Percentiles rank a stretch among this genome's conserved stretches.
These are phyloP conservation scores for Syzygium aromaticum DNA, from an alignment of 345 rosid species.

Conservation along the genomic window DNA sequence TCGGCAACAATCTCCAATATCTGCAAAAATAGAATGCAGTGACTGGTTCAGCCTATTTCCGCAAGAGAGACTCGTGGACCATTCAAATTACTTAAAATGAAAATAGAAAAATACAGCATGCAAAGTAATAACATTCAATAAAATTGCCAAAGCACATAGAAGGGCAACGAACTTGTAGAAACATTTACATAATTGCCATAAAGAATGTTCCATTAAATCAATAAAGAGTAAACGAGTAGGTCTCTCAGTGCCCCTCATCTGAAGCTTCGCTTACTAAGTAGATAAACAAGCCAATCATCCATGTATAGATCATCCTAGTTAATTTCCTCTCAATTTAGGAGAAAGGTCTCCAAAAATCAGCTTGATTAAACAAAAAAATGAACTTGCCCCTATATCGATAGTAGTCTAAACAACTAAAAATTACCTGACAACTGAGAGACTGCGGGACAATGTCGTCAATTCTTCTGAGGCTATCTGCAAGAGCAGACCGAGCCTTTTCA, in stretches of 20 bases:
- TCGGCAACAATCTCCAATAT: slow-evolving; percentile 73
- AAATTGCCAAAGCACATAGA: background rate
- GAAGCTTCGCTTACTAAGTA: background rate
- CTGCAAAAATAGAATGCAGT: slow-evolving; percentile 24
- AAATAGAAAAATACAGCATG: background rate
- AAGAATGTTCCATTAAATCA: background rate
- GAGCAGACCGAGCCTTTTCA: slow-evolving; percentile 64
- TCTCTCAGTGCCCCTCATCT: background rate
- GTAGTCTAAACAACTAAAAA: background rate
- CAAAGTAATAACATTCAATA: background rate
- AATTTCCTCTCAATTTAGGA: background rate
- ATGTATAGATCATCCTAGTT: background rate
- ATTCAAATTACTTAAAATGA: background rate
- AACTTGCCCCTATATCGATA: background rate
- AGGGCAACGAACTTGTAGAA: background rate
- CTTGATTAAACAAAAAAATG: background rate
- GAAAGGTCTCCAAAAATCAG: background rate
- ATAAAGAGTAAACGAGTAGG: background rate
- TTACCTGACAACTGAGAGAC: slow-evolving; percentile 77
- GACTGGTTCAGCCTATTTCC: background rate
- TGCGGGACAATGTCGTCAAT: slow-evolving; percentile 88
- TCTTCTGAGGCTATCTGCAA: slow-evolving; percentile 71
- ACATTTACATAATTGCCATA: background rate
- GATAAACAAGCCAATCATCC: background rate
- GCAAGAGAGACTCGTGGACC: background rate